phyloP scores from a whole-genome alignment of 2,329 filamentous ascomycete species.

The Xylaria sp. region DNA sequence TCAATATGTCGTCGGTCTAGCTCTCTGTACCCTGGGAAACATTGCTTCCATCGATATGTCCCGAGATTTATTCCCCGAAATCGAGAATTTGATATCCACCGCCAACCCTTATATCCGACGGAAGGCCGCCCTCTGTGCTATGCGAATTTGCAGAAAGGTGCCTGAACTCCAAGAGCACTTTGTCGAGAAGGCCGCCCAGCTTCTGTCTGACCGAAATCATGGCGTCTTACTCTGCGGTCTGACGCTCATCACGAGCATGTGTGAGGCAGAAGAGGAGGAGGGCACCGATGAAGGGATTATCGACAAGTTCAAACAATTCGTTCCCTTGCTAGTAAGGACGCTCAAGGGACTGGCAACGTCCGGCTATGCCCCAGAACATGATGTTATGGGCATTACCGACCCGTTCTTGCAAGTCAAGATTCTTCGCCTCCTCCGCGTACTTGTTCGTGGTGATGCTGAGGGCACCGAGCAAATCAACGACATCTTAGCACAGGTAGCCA shows the following conservation, averaged over 20 bases:
- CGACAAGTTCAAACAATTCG: conserved; percentile 88
- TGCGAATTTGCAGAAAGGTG: conserved; percentile 98
- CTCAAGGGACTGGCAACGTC: conserved; percentile 93
- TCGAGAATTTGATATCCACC: conserved; percentile 90
- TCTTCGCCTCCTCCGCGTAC: conserved; percentile 82
- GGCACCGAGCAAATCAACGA: conserved; percentile 99
- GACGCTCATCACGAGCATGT: conserved; percentile 89
- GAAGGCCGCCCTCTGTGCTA: conserved; percentile 97
- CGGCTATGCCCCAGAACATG: conserved; percentile 96
- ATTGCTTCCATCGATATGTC: conserved; percentile 99
- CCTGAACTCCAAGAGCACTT: conserved; percentile 98
- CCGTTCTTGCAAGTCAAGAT: conserved; percentile 98
- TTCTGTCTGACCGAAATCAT: conserved; percentile 93
- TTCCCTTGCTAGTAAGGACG: conserved; percentile 86
- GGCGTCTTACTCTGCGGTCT: conserved; percentile 93
- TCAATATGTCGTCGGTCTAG: conserved; percentile 97
- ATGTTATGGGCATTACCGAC: conserved; percentile 97
- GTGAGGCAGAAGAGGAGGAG: conserved; percentile 93
- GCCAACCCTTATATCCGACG: conserved; percentile 98
- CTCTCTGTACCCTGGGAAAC: conserved; percentile 94
- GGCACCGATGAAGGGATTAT: conserved; percentile 89
- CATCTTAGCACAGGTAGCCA: conserved; percentile 95
- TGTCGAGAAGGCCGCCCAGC: conserved; percentile 87
- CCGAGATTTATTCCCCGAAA: conserved; percentile 93
- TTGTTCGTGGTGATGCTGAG: conserved; percentile 85